Base-by-base conservation (phyloP, 1,284 basidiomycete species). In the Vanrija pseudolonga region DNA sequence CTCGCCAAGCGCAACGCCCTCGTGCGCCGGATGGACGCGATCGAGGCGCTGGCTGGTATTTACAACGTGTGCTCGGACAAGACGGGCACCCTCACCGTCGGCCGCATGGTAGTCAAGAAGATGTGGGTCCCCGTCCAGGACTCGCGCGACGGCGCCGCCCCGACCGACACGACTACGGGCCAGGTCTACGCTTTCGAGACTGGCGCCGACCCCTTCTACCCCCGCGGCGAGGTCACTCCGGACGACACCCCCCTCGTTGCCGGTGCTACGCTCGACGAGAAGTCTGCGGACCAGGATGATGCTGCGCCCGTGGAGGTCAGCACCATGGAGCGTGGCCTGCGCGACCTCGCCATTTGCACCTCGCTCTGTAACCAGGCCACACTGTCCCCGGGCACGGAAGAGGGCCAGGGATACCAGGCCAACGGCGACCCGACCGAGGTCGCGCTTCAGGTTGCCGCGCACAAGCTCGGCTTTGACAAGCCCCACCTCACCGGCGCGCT, bases 361-460 rank as follows among this genome's bases (percentile, higher is more conserved):
- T 68, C 73, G 7, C 69, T 81, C 32, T 80, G 79, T 68, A 81
- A 79, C 66, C 74, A 77, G 59, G 79, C 80, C 12, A 78, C 76
- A 8, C 69, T 81, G 6, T 68, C 72, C 52, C 61, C 65, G 41
- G 67, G 68, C 32, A 59, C 64, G 20, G 72, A 62, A 6, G 71
- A 63, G 28, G 74, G 78, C 12, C n/a, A n/a, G 23, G 81, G 80
- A 18, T 87, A 85, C 85, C 80, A 82, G 43, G 83, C 84, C 0
- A 82, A 83, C 42, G 86, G 86, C 38, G 86, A 87, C 63, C 83
- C 85, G 2, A 87, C 86, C 14, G 82, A 84, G 65, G 78, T 83
- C 41, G 84, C 84, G 1, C 79, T 87, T 11, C 84, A 85, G 70
- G 84, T 85, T 4, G 82, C 83, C 48, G 83, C 82, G 0, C 80